These are phyloP conservation scores for Musa acuminata DNA, from an alignment of 176 grass and related monocot genomes.

Conservation along the genomic window DNA sequence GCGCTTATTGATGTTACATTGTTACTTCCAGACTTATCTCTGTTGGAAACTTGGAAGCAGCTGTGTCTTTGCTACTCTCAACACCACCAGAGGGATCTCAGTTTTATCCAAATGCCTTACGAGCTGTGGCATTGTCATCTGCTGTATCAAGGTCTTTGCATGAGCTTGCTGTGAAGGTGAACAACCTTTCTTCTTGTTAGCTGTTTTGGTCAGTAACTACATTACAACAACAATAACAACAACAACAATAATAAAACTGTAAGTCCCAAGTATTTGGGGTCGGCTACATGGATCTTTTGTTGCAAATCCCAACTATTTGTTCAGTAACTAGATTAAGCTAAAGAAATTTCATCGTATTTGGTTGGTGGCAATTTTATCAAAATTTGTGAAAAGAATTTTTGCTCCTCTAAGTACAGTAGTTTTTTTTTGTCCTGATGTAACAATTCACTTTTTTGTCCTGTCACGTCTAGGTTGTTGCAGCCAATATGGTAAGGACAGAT, in stretches of 20 bases:
- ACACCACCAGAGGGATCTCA: conserved; percentile 89
- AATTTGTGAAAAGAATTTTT: too few relatives aligned
- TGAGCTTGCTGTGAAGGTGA: conserved; percentile 98
- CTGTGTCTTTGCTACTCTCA: conserved; percentile 85
- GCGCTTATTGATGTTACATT: conserved; percentile 17
- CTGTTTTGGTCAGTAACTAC: not conserved
- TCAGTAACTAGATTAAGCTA: too few relatives aligned
- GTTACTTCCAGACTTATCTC: conserved; percentile 60
- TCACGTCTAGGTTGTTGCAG: conserved; percentile 75
- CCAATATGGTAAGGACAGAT: conserved; percentile 99
- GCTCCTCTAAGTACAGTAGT: too few relatives aligned
- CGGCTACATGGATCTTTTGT: too few relatives aligned
- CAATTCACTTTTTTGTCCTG: not conserved
- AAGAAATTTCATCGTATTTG: too few relatives aligned
- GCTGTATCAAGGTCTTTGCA: conserved; percentile 91
- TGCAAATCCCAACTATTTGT: too few relatives aligned
- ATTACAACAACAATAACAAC: not conserved
- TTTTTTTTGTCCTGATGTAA: not conserved
- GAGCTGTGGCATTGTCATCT: conserved; percentile 93
- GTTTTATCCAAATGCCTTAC: conserved; percentile 95
- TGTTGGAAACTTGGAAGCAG: conserved; percentile 87
- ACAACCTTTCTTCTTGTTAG: not conserved
- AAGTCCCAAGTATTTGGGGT: too few relatives aligned
- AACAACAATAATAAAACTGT: too few relatives aligned
- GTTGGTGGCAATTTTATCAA: too few relatives aligned